Base-by-base conservation (phyloP, 306 rosid genomes). In the Lathyrus sativus region DNA sequence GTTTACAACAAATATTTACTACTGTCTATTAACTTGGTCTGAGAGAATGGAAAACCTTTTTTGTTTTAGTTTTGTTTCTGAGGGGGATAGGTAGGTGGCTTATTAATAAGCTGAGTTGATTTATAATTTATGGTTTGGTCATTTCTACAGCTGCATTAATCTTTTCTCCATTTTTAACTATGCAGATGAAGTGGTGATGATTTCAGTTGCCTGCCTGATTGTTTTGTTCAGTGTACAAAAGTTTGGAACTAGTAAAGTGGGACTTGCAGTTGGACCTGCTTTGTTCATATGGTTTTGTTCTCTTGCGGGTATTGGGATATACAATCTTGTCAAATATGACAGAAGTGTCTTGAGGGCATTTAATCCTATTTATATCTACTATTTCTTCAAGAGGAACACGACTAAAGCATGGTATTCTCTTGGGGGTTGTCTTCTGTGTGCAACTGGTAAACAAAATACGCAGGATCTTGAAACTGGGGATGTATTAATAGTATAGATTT, bases 371-470 rank as follows among this genome's bases (percentile, higher is more conserved):
- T 89, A 93, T 74, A 88, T 93, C 11, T 90, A 88, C 70, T 90
- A 88, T 80, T 90, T 90, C 82, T 93, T 93, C 82, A 60, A 93
- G 85, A 88, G 98, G 88, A 86, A 93, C 86, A 86, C 98, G 61
- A 86, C 85, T 62, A 93, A 88, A 76, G 97, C 97, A 15, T 93
- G 97, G 96, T 93, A 86, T 78, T 70, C 95, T 83, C 97, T 93
- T 64, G 98, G 96, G 76, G 98, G 98, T 35, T 93, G 98, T 83
- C 86, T 93, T 73, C 88, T 90, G 67, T 90, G 97, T 79, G 98
- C 96, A 68, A 93, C 98, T 65, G 98, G 98, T 93, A 83, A 84
- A 76, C 51, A 65, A 38, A 58, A 56, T 38, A 13, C 43, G 41
- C 75, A 55, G 75, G 63, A 67, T 56, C 57, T 38, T 79, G 57